Conservation (phyloP, 1,139 yeast genomes). For the Nakaseomyces sp. region DNA sequence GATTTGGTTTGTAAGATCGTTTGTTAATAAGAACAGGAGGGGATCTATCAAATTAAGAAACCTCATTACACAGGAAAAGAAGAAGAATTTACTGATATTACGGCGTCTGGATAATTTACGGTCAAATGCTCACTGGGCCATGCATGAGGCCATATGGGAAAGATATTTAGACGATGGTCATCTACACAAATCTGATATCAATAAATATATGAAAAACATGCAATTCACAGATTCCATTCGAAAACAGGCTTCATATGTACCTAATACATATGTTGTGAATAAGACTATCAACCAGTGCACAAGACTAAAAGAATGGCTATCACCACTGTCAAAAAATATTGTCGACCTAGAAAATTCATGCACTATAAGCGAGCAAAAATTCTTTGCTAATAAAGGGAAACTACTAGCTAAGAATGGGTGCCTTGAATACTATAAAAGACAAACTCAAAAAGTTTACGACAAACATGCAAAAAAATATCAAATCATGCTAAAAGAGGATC, state of each 20-base stretch:
- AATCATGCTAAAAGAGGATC: constrained; percentile 13
- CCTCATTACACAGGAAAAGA: constrained; percentile 18
- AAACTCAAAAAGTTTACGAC: constrained; percentile 14
- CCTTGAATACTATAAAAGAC: constrained; percentile 13
- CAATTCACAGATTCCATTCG: not conserved
- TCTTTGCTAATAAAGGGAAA: constrained; percentile 13
- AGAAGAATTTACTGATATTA: constrained; percentile 17
- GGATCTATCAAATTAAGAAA: constrained; percentile 24
- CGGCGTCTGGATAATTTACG: constrained; percentile 15
- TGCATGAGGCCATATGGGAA: constrained; percentile 30
- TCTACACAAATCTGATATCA: not conserved
- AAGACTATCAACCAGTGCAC: not conserved
- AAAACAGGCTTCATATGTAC: not conserved
- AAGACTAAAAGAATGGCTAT: constrained; percentile 16
- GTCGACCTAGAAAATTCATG: constrained; percentile 10
- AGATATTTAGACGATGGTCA: constrained; percentile 13
- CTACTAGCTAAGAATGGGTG: constrained; percentile 12
- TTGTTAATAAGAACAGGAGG: constrained; percentile 21
- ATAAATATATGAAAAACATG: constrained; percentile 1
- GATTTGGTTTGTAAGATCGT: constrained; percentile 29
- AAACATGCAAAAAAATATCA: constrained; percentile 16
- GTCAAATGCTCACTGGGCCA: constrained; percentile 22
- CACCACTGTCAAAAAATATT: constrained; percentile 15
- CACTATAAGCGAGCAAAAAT: constrained; percentile 9
- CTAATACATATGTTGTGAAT: not conserved